phyloP scores from a whole-genome alignment of 208 protist species.

The Plasmodiophora brassicae region DNA sequence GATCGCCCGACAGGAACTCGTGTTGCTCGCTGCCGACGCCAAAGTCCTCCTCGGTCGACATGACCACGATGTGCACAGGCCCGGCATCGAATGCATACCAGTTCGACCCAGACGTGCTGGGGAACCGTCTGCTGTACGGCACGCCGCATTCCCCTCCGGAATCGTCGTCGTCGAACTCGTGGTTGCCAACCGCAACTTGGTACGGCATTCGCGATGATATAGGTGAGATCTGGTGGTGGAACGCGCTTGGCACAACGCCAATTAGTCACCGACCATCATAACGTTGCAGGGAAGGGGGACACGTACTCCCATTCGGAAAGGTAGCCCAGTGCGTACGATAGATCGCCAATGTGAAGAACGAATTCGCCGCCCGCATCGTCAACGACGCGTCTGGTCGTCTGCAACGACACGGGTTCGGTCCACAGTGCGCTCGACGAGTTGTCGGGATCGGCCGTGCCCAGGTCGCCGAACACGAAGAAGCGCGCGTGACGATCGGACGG shows the following conservation, averaged over 20 bases:
- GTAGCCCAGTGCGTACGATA: conserved; percentile 4
- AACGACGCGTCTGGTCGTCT: neutral
- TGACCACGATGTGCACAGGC: neutral
- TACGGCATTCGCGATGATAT: neutral
- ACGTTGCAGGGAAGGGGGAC: no score
- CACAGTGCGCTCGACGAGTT: neutral
- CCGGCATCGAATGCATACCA: conserved; percentile 3
- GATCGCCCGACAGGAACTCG: neutral
- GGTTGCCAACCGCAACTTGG: conserved; percentile 24
- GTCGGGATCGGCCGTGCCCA: neutral
- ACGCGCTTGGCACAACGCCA: no score
- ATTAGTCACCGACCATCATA: no score
- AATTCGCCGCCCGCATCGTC: neutral
- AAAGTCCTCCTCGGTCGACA: conserved; percentile 32
- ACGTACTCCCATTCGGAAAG: neutral
- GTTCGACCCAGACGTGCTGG: neutral
- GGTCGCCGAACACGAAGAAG: neutral
- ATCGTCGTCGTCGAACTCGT: conserved; percentile 26
- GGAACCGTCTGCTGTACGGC: neutral
- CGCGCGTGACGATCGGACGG: neutral
- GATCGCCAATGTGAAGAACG: conserved; percentile 21
- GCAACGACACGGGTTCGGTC: neutral
- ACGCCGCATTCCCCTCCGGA: neutral
- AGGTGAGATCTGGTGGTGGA: neutral
- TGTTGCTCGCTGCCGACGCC: neutral